Conservation (phyloP, 2,329 filamentous ascomycete species). For the Plectosphaerella sp. region DNA sequence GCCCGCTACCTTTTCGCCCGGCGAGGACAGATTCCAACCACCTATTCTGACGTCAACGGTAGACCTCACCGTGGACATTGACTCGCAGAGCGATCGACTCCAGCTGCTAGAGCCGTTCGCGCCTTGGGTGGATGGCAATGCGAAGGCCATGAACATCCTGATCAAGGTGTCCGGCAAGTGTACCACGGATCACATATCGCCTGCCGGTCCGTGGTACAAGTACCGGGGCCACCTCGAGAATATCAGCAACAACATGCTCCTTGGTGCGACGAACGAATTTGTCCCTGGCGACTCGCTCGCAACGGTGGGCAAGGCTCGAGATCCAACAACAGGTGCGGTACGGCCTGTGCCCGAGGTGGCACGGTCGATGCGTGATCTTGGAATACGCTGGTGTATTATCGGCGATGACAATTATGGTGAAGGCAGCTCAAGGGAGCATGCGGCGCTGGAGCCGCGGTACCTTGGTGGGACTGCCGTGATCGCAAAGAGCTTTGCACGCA, state of each 20-base stretch:
- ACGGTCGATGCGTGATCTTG: constrained; percentile 13
- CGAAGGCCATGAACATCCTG: constrained; percentile 19
- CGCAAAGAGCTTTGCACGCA: constrained; percentile 77
- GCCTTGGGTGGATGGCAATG: constrained; percentile 18
- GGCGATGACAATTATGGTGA: constrained; percentile 66
- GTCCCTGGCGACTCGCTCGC: constrained; percentile 14
- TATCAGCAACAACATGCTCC: constrained; percentile 29
- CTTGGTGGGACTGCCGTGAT: constrained; percentile 80
- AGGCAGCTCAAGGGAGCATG: constrained; percentile 81
- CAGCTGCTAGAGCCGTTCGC: constrained; percentile 21
- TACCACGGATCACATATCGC: constrained; percentile 33
- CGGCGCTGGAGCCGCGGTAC: constrained; percentile 79
- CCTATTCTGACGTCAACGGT: constrained; percentile 13
- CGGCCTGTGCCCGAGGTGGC: constrained; percentile 21
- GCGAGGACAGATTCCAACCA: constrained; percentile 19
- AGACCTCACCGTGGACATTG: constrained; percentile 18
- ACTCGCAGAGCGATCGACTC: constrained; percentile 21
- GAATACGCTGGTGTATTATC: constrained; percentile 24
- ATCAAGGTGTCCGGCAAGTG: constrained; percentile 30
- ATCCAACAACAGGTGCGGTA: constrained; percentile 12
- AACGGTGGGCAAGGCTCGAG: constrained; percentile 20
- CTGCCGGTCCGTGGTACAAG: constrained; percentile 31
- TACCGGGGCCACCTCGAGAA: constrained; percentile 33
- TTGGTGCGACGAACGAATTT: constrained; percentile 26
- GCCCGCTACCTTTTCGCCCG: constrained; percentile 17